A percentile compares a stretch with the other conserved stretches of the same genome.
These are phyloP conservation scores for Globisporangium parvum DNA, from an alignment of 352 stramenopile species.

Conservation along the genomic window DNA sequence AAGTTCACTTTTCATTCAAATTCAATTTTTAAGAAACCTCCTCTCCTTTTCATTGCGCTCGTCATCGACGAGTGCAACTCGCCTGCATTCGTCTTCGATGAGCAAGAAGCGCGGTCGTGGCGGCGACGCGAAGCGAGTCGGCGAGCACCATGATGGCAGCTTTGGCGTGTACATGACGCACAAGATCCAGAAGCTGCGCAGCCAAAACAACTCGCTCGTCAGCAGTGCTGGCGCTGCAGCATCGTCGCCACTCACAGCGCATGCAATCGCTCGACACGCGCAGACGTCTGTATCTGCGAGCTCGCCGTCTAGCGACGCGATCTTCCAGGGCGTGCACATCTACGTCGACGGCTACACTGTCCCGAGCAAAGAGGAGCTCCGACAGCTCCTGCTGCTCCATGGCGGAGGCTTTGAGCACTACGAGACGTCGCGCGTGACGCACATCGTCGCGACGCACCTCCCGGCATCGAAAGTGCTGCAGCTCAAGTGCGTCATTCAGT, in stretches of 20 bases:
- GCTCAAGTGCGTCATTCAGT: conserved; percentile 43
- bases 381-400: conserved; percentile 65
- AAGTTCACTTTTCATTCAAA: too few relatives aligned
- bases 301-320: not conserved
- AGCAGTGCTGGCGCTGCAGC: not conserved
- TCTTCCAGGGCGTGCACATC: conserved; percentile 79
- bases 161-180: conserved; percentile 89
- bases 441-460: conserved; percentile 84
- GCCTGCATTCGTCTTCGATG: not conserved
- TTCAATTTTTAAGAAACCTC: too few relatives aligned
- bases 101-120: not conserved
- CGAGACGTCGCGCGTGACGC: conserved; percentile 76
- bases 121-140: conserved; percentile 6
- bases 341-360: conserved; percentile 87
- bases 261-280: not conserved
- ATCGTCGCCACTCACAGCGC: not conserved
- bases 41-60: too few relatives aligned
- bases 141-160: conserved; percentile 83
- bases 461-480: conserved; percentile 82
- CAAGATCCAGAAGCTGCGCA: conserved; percentile 88
- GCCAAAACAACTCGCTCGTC: conserved; percentile 52
- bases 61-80: too few relatives aligned
- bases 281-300: not conserved
- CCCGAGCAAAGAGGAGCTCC: conserved; percentile 81
- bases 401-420: conserved; percentile 89